A percentile compares a stretch with the other conserved stretches of the same genome.
Evolutionary conservation across 495 filamentous ascomycete genomes (phyloP).

Genomic region (Annulohypoxylon nitens): DNA sequence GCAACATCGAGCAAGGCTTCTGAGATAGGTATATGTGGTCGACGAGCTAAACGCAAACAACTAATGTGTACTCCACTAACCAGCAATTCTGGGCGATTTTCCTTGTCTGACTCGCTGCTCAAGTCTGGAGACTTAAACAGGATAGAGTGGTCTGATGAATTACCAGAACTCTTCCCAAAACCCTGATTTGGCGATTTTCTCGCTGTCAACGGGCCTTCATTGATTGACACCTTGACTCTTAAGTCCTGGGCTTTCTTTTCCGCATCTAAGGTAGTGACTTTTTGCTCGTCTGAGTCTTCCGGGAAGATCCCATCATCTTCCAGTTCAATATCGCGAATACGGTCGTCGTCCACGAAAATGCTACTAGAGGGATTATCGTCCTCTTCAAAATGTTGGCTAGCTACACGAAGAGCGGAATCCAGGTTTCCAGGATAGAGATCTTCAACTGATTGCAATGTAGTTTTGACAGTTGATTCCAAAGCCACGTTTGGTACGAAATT

Average conservation of each 20-base stretch:
- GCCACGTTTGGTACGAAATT: slow-evolving; percentile 68
- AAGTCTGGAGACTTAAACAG: not conserved
- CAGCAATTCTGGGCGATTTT: slow-evolving; percentile 16
- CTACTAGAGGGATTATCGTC: slow-evolving; percentile 49
- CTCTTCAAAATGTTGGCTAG: slow-evolving; percentile 41
- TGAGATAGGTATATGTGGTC: slow-evolving; percentile 37
- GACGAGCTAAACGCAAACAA: slow-evolving; percentile 40
- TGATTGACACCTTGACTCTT: not conserved
- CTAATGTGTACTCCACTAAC: slow-evolving; percentile 43
- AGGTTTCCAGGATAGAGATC: slow-evolving; percentile 84
- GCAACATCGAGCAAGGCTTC: slow-evolving; percentile 42
- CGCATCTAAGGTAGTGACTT: slow-evolving; percentile 35
- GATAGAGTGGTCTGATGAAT: not conserved
- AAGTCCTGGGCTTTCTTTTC: slow-evolving; percentile 17
- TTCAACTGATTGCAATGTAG: slow-evolving; percentile 82
- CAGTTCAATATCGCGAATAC: slow-evolving; percentile 54
- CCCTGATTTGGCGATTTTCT: not conserved
- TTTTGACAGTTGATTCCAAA: slow-evolving; percentile 73
- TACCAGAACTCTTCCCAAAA: not conserved
- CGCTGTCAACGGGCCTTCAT: slow-evolving; percentile 2
- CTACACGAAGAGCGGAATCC: slow-evolving; percentile 60
- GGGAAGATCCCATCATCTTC: slow-evolving; percentile 59
- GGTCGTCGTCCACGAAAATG: slow-evolving; percentile 62
- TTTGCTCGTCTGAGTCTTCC: slow-evolving; percentile 69
- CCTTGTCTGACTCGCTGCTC: slow-evolving; percentile 9